These are phyloP conservation scores for Plectosphaerella cucumerina DNA, from an alignment of 2,329 filamentous ascomycete species.

Conservation along the genomic window DNA sequence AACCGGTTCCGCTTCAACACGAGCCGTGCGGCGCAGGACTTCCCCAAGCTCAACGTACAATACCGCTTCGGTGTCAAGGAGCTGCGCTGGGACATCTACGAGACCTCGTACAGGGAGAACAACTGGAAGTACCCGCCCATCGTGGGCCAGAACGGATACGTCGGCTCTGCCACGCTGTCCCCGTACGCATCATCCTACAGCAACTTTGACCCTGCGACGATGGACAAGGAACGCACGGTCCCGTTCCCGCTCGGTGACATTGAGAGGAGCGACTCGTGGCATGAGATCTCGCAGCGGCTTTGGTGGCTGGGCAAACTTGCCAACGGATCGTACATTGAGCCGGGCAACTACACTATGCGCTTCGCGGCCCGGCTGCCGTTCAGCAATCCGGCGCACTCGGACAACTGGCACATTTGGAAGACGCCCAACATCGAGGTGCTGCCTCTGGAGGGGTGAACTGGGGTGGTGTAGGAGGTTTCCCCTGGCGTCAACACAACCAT, in stretches of 20 bases:
- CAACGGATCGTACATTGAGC: conserved; percentile 19
- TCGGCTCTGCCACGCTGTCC: conserved; percentile 20
- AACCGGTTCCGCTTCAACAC: conserved; percentile 10
- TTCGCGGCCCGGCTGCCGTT: conserved; percentile 14
- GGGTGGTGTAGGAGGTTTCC: background rate
- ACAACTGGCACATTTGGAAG: conserved; percentile 15
- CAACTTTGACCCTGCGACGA: conserved; percentile 13
- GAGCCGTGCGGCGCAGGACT: conserved; percentile 12
- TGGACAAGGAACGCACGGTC: conserved; percentile 18
- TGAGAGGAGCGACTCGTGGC: conserved; percentile 12
- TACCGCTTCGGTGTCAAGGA: conserved; percentile 12
- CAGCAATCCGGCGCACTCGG: conserved; percentile 12
- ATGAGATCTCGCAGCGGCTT: conserved; percentile 10
- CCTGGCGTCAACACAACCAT: too few species aligned
- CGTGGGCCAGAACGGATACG: conserved; percentile 19
- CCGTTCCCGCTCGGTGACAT: conserved; percentile 16
- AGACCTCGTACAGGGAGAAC: conserved; percentile 17
- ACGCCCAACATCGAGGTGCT: conserved; percentile 10
- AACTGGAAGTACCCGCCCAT: conserved; percentile 22
- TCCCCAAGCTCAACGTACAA: conserved; percentile 10
- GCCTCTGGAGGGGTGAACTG: background rate
- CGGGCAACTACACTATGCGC: conserved; percentile 17
- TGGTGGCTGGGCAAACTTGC: conserved; percentile 23
- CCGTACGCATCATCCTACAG: conserved; percentile 6
- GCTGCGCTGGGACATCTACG: conserved; percentile 19